Evolutionary conservation across 2,329 filamentous ascomycete genomes (phyloP), one percentile per base, ranked within the genome.

Genomic region (Pseudogymnoascus sp.): DNA sequence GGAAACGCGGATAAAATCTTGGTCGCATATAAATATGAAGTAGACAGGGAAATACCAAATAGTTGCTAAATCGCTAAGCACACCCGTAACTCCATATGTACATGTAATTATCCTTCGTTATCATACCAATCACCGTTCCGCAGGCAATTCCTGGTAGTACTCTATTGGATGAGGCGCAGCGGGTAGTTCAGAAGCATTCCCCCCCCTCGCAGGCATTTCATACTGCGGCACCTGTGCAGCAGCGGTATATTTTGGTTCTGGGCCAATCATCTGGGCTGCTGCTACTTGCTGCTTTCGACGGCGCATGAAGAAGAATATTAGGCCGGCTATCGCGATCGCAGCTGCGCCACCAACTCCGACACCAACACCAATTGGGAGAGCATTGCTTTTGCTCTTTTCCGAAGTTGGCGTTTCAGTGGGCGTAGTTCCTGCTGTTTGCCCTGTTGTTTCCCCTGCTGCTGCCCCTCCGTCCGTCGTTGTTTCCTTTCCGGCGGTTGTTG

Each of bases 361-460:
- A 18, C 49, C 49, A 18, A 56, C 49, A 34, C 49, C 49, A 34
- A 56, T 56, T 34, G 49, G 25, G 25, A 56, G n/a, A n/a, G 49
- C 28, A 34, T 56, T 56, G 9, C n/a, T 31, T 34, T 56, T 49
- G 43, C 43, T 56, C 49, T 56, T 56, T 56, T 56, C 49, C 18
- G 49, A 4, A 56, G 49, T 12, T 11, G 49, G n/a, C 9, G 49
- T 56, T 3, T 56, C 49, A 18, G 25, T 18, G 16, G 49, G 25
- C 5, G 49, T 34, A 16, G 28, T 11, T 56, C 49, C 49, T 18
- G n/a, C 3, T 1, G 49, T 56, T 34, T 31, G n/a, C 9, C 49
- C 49, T 31, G 28, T 31, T 34, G 49, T 31, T 18, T 31, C 49
- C 12, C 37, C 37, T 3, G 14, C n/a, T 16, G 14, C n/a, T 14